Percentiles rank a stretch among this genome's conserved stretches.
These are phyloP conservation scores for Lepraria neglecta DNA, from an alignment of 495 filamentous ascomycete genomes.

Conservation along the genomic window DNA sequence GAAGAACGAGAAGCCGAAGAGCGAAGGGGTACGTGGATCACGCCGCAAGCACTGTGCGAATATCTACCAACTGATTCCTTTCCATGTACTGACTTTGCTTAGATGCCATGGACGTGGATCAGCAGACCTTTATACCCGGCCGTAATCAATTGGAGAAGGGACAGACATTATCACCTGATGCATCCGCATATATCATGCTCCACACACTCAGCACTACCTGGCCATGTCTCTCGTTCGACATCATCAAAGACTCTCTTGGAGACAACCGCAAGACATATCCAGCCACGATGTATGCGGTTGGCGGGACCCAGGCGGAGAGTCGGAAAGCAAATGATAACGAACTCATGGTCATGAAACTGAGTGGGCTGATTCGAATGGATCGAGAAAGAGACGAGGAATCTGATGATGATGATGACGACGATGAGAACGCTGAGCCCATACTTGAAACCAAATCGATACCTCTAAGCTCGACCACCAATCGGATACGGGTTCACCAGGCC, in stretches of 20 bases:
- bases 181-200: slow-evolving; percentile 91
- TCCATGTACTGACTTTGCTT: slow-evolving; percentile 27
- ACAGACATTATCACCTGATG: slow-evolving; percentile 83
- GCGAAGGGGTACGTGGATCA: slow-evolving; percentile 49
- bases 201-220: slow-evolving; percentile 86
- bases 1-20: slow-evolving; percentile 88
- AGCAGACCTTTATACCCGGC: slow-evolving; percentile 87
- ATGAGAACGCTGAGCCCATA: slow-evolving; percentile 77
- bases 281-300: slow-evolving; percentile 86
- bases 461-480: slow-evolving; percentile 79
- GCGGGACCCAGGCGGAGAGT: slow-evolving; percentile 84
- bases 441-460: slow-evolving; percentile 88
- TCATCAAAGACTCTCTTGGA: slow-evolving; percentile 79
- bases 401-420: slow-evolving; percentile 71
- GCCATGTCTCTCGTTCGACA: slow-evolving; percentile 95
- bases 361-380: slow-evolving; percentile 80
- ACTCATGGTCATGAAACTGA: slow-evolving; percentile 91
- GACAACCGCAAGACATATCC: slow-evolving; percentile 86
- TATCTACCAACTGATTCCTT: slow-evolving; percentile 15
- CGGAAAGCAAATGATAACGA: slow-evolving; percentile 75
- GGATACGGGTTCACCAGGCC: slow-evolving; percentile 75
- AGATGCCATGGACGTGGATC: slow-evolving; percentile 87
- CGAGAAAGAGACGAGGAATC: slow-evolving; percentile 57
- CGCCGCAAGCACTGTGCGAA: slow-evolving; percentile 26
- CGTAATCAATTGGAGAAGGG: slow-evolving; percentile 78